phyloP scores from a whole-genome alignment of 345 rosid species.

The Adansonia digitata region DNA sequence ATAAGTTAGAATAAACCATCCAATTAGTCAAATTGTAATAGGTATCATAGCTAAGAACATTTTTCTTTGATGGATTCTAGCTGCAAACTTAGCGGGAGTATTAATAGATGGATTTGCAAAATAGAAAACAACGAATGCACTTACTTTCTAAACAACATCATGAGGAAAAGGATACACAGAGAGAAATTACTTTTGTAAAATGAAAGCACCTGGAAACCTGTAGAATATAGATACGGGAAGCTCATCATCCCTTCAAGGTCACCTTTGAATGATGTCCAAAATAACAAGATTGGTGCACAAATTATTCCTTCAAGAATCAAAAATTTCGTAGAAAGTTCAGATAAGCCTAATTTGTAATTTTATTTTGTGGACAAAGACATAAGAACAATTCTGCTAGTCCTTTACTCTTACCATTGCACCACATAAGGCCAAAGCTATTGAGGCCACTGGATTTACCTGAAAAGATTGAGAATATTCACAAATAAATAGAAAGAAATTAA shows the following conservation, averaged over 20 bases:
- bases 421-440: conserved; percentile 64
- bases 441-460: conserved; percentile 63
- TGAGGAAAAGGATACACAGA: background rate
- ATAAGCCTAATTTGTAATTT: background rate
- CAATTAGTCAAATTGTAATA: background rate
- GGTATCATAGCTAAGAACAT: background rate
- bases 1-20: background rate
- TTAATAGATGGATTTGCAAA: conserved; percentile 8
- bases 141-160: background rate
- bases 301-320: conserved; percentile 36
- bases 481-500: background rate
- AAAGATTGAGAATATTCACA: conserved; percentile 1
- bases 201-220: conserved; percentile 53
- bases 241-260: conserved; percentile 43
- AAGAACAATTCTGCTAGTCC: background rate
- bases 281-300: conserved; percentile 44
- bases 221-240: conserved; percentile 47
- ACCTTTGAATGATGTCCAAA: conserved; percentile 58
- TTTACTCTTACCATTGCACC: conserved; percentile 54
- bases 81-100: background rate
- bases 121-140: background rate
- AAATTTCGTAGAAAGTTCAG: background rate
- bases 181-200: background rate
- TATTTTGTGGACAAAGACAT: background rate
- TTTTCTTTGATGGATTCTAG: background rate